Percentiles rank a stretch among this genome's conserved stretches.
Evolutionary conservation across 2,329 filamentous ascomycete species (phyloP).

Genomic region (Fusarium keratoplasticum): DNA sequence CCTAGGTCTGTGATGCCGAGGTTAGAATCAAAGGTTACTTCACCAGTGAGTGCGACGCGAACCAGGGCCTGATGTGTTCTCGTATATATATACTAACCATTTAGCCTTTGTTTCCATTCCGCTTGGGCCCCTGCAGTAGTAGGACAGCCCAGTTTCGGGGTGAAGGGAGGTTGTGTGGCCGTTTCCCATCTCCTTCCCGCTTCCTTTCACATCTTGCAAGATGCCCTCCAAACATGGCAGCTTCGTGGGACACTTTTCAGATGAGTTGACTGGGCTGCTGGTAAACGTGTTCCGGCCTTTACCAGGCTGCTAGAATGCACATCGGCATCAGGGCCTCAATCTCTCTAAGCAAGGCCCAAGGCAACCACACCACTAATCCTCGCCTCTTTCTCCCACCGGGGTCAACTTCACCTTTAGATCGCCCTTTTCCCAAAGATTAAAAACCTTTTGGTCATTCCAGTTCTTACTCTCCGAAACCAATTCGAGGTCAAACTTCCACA

Average conservation of each 20-base stretch:
- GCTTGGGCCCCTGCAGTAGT: not conserved
- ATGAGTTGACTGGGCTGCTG: not conserved
- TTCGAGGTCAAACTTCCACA: slow-evolving; percentile 2
- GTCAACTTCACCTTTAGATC: not conserved
- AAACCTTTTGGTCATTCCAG: not conserved
- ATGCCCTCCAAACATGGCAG: not conserved
- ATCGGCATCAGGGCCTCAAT: not conserved
- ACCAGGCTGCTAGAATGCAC: not conserved
- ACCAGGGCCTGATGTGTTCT: not conserved
- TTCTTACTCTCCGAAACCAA: not conserved
- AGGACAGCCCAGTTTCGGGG: not conserved
- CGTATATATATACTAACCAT: not conserved
- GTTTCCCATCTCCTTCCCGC: not conserved
- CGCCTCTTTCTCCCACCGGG: not conserved
- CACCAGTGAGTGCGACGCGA: not conserved
- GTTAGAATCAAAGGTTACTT: not conserved
- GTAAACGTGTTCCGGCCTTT: not conserved
- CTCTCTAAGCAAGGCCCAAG: not conserved
- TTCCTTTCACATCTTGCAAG: not conserved
- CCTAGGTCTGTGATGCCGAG: not conserved
- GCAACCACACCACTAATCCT: not conserved
- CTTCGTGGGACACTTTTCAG: not conserved
- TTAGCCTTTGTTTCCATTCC: not conserved
- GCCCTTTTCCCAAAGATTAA: not conserved
- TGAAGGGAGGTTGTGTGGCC: not conserved